Evolutionary conservation across 345 rosid genomes (phyloP), one percentile per base, ranked within the genome.

Genomic region (Gynandropsis gynandra): DNA sequence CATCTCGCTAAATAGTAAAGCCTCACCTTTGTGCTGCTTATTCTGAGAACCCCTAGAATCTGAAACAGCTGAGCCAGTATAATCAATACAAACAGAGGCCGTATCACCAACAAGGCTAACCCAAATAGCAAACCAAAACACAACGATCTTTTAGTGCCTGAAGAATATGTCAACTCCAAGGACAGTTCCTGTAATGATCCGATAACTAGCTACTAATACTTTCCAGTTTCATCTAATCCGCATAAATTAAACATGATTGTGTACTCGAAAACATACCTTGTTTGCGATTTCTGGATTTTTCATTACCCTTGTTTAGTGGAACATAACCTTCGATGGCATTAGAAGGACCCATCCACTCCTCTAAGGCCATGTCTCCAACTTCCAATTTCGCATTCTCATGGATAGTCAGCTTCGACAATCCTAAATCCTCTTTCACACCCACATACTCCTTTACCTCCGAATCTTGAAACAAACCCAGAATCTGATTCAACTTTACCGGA

Each of bases 241-340:
- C 29, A 24, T 24, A 24, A n/a, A 24, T 24, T 24, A 24, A 24
- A 24, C 29, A 24, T 24, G 5, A 24, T 24, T 2, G 10, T 12
- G 10, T 37, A 33, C 45, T 39, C 42, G 34, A 57, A 16, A 4
- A 1, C 44, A 37, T 52, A 78, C 85, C 83, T 42, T 50, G 37
- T 52, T 66, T 63, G n/a, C n/a, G 34, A 53, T 37, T 52, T 47
- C 41, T 69, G 10, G 51, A 40, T 18, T 62, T 67, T 38, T 50
- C 40, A 48, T 47, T 57, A 19, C 61, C 51, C 17, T 73, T 69
- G 42, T 54, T 55, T 4, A 59, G 64, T 2, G 95, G 96, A 63
- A 85, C 81, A 69, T 87, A 84, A 47, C 98, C 96, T 71, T 90
- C 95, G 58, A 90, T 78, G 21, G 96, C 89, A 72, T 74, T 68